phyloP scores from a whole-genome alignment of 2,329 filamentous ascomycete species.

The Pochonia chlamydosporia region DNA sequence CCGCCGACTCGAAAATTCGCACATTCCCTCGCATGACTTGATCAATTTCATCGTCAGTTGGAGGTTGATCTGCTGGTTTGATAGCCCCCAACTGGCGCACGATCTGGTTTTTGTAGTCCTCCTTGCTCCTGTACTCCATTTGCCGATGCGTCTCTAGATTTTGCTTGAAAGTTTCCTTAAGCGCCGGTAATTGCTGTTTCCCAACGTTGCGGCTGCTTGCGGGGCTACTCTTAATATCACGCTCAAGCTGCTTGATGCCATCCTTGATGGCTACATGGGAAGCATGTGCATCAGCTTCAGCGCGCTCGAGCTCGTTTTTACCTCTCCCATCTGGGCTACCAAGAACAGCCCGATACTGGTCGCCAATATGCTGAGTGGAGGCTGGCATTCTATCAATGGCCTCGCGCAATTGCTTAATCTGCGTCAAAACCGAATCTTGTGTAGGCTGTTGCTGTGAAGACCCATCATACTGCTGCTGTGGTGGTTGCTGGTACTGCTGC shows the following conservation, averaged over 20 bases:
- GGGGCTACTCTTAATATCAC: constrained; percentile 53
- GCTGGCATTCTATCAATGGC: constrained; percentile 62
- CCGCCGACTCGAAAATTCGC: constrained; percentile 76
- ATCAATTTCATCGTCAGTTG: constrained; percentile 63
- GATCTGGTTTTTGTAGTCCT: constrained; percentile 71
- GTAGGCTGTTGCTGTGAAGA: constrained; percentile 35
- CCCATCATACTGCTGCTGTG: constrained; percentile 12
- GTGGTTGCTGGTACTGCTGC: constrained; percentile 19
- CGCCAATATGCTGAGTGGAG: constrained; percentile 62
- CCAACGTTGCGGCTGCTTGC: constrained; percentile 60
- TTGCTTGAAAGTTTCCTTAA: constrained; percentile 67
- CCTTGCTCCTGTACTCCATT: constrained; percentile 66
- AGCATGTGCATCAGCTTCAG: constrained; percentile 64
- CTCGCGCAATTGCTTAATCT: constrained; percentile 60
- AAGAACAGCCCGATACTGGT: constrained; percentile 66
- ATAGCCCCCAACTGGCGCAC: constrained; percentile 76
- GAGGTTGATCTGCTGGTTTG: constrained; percentile 71
- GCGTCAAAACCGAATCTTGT: constrained; percentile 63
- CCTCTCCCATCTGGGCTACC: constrained; percentile 55
- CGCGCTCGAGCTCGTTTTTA: constrained; percentile 55
- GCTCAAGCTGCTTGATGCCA: constrained; percentile 70
- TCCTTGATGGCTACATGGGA: constrained; percentile 73
- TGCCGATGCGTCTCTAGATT: constrained; percentile 65
- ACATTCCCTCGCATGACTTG: constrained; percentile 71
- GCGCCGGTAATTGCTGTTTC: constrained; percentile 59